Evolutionary conservation across 805 yeast species (phyloP).

Genomic region (Ogataea sp.): DNA sequence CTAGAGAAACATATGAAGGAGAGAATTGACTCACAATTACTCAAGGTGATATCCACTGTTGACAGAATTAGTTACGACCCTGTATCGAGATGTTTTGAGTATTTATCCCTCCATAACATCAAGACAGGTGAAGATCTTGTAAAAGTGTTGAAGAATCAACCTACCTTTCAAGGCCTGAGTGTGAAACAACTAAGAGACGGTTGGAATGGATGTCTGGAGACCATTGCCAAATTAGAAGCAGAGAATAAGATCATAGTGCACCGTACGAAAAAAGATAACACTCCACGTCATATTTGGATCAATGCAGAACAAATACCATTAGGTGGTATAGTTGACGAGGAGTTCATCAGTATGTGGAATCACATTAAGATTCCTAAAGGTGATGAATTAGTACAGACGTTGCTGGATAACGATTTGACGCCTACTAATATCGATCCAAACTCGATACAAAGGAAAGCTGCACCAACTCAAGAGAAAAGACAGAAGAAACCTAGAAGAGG

Average conservation of each 20-base stretch:
- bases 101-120: constrained; percentile 83
- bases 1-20: constrained; percentile 60
- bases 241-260: constrained; percentile 73
- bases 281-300: constrained; percentile 92
- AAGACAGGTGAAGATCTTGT: constrained; percentile 72
- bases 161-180: constrained; percentile 78
- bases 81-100: constrained; percentile 60
- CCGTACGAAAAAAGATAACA: constrained; percentile 86
- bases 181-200: constrained; percentile 80
- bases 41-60: constrained; percentile 65
- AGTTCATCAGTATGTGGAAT: constrained; percentile 78
- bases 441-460: constrained; percentile 58
- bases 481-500: constrained; percentile 90
- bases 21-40: constrained; percentile 51
- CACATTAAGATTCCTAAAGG: constrained; percentile 71
- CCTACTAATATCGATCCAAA: constrained; percentile 99
- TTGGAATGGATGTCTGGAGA: constrained; percentile 83
- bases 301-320: constrained; percentile 53
- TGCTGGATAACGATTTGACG: constrained; percentile 80
- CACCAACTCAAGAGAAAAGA: constrained; percentile 54
- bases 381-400: constrained; percentile 69
- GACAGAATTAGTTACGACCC: constrained; percentile 70
- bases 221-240: constrained; percentile 71
- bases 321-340: constrained; percentile 59
- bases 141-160: constrained; percentile 65